Evolutionary conservation across 768 basidiomycete genomes (phyloP).

Genomic region (Auriscalpium orientale): DNA sequence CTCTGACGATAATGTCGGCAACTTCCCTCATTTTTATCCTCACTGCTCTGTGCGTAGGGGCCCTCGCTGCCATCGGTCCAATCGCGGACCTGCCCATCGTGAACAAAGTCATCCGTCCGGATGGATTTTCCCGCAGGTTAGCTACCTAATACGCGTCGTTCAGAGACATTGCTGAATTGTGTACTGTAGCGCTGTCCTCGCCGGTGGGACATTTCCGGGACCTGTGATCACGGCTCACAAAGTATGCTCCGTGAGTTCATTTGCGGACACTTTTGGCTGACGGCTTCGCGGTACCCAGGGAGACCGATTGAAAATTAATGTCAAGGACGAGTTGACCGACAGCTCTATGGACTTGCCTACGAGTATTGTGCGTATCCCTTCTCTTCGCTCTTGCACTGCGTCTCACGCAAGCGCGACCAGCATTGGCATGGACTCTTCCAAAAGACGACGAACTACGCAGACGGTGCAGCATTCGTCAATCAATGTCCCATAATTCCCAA

Average conservation of each 20-base stretch:
- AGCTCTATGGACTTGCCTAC: background rate
- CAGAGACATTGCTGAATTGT: background rate
- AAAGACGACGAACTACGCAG: conserved; percentile 9
- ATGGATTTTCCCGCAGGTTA: conserved; percentile 1
- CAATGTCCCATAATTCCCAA: conserved; percentile 36
- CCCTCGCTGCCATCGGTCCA: background rate
- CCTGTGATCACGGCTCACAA: background rate
- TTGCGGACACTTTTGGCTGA: background rate
- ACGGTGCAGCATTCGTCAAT: conserved; percentile 22
- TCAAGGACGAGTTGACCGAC: background rate
- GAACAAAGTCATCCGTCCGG: conserved; percentile 2
- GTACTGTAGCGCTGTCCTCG: background rate
- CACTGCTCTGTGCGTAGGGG: background rate
- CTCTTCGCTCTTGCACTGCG: background rate
- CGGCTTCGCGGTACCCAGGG: conserved; percentile 3
- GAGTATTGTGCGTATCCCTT: background rate
- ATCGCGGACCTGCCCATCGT: background rate
- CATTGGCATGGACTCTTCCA: conserved; percentile 20
- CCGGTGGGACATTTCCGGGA: conserved; percentile 2
- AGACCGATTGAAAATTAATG: background rate
- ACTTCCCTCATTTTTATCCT: background rate
- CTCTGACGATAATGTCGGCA: no score
- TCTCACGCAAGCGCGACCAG: background rate
- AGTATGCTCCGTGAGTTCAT: background rate
- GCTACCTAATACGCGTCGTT: background rate